Conservation (phyloP, 441 rosid species). For the Erodium texanum region DNA sequence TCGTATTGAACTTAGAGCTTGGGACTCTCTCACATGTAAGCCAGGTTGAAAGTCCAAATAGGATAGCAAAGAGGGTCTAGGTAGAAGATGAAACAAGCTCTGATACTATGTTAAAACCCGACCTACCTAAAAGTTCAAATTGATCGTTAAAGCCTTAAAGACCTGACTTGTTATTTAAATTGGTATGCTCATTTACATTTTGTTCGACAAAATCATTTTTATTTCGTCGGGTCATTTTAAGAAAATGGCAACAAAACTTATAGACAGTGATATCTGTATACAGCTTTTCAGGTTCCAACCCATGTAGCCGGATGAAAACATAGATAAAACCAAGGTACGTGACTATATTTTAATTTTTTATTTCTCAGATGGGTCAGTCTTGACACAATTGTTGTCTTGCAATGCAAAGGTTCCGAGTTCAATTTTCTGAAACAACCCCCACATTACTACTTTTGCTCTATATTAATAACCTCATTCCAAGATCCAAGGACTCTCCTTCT, state of each 20-base stretch:
- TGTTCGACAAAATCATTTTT: background rate
- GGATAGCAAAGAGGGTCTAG: too few relatives aligned
- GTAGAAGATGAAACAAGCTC: too few relatives aligned
- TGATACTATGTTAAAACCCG: too few relatives aligned
- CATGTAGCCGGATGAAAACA: background rate
- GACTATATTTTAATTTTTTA: background rate
- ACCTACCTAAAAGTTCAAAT: too few relatives aligned
- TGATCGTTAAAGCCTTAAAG: too few relatives aligned
- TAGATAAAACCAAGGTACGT: background rate
- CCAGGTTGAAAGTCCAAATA: too few relatives aligned
- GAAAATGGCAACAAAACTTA: background rate
- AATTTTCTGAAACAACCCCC: too few relatives aligned
- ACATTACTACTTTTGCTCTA: background rate
- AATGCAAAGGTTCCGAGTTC: background rate
- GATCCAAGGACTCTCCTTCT: background rate
- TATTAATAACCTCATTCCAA: background rate
- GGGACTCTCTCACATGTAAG: too few relatives aligned
- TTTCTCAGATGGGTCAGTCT: background rate
- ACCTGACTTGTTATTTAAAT: background rate
- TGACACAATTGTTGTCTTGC: background rate
- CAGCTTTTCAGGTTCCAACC: background rate
- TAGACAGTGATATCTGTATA: background rate
- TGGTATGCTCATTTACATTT: background rate
- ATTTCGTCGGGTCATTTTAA: background rate
- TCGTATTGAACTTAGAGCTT: too few relatives aligned